A percentile compares a stretch with the other conserved stretches of the same genome.
Evolutionary conservation across 2,329 filamentous ascomycete species (phyloP).

Genomic region (Dothiorella sarmentorum): DNA sequence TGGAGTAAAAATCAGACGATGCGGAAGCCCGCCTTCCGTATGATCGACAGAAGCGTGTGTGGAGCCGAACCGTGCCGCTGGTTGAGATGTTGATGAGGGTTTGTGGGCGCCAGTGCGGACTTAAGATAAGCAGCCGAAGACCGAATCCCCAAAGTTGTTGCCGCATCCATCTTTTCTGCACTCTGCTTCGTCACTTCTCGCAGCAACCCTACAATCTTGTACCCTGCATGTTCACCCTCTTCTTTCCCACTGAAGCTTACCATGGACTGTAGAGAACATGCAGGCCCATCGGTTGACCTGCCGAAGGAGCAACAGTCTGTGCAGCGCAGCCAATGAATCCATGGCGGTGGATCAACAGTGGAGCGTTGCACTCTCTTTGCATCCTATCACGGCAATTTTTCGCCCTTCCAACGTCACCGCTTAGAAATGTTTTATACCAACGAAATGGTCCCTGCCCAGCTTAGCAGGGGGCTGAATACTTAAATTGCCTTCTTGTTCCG

Average conservation of each 20-base stretch:
- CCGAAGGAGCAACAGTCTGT: not conserved
- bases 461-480: not conserved
- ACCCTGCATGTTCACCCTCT: too few species aligned
- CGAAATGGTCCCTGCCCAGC: not conserved
- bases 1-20: not conserved
- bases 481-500: not conserved
- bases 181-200: too few species aligned
- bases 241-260: not conserved
- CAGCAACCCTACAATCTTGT: too few species aligned
- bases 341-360: constrained; percentile 1
- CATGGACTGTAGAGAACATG: too few species aligned
- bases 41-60: not conserved
- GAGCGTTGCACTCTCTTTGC: not conserved
- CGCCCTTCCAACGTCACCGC: constrained; percentile 6
- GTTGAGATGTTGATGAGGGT: too few species aligned
- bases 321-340: not conserved
- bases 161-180: too few species aligned
- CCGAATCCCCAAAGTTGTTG: too few species aligned
- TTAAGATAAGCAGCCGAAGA: not conserved
- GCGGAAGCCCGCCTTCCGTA: not conserved
- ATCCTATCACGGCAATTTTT: constrained; percentile 8
- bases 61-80: not conserved
- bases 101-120: too few species aligned
- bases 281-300: not conserved
- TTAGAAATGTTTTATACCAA: not conserved